These are phyloP conservation scores for Aspergillus tubingensis DNA, from an alignment of 2,329 filamentous ascomycete species.

Conservation along the genomic window DNA sequence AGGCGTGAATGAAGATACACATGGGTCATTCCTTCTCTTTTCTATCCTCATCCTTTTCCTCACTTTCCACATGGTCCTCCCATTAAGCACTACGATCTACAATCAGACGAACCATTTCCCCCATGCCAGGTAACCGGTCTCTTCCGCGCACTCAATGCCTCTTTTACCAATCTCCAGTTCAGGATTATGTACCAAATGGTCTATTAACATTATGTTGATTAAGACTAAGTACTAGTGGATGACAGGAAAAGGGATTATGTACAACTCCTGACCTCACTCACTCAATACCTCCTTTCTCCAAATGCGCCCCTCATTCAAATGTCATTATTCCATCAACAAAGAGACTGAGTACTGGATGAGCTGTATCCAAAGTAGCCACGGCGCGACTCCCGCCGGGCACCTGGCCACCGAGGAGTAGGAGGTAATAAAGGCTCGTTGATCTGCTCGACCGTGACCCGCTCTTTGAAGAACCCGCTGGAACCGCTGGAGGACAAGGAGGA, in stretches of 20 bases:
- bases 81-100: too few relatives aligned
- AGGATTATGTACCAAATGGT: neutral
- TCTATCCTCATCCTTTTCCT: too few relatives aligned
- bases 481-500: conserved; percentile 6
- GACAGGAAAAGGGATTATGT: neutral
- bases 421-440: neutral
- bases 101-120: too few relatives aligned
- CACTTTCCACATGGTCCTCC: too few relatives aligned
- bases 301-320: neutral
- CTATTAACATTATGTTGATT: conserved; percentile 5
- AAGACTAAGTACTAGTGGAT: neutral
- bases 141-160: too few relatives aligned
- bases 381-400: neutral
- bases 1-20: too few relatives aligned
- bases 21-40: too few relatives aligned
- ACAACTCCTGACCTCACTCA: neutral
- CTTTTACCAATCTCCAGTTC: too few relatives aligned
- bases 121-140: too few relatives aligned
- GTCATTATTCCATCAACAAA: neutral
- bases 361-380: neutral
- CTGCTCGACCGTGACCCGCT: conserved; percentile 1
- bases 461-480: conserved; percentile 10
- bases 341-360: conserved; percentile 4
- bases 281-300: neutral
- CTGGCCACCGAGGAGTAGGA: conserved; percentile 1